Evolutionary conservation across 208 protist genomes (phyloP).

Genomic region (Chromosphaera perkinsii): DNA sequence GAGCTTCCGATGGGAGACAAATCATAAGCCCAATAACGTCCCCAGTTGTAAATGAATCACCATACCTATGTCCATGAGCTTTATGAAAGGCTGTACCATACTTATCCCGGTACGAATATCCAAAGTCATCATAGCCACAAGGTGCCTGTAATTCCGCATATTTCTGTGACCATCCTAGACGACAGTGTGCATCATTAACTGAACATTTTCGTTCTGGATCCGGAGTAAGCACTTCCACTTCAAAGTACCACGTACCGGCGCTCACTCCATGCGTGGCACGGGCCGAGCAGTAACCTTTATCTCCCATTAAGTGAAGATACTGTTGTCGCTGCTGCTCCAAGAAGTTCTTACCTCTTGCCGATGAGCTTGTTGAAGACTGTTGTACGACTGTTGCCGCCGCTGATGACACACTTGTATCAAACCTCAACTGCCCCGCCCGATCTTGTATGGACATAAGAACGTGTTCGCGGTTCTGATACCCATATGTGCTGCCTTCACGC

Average conservation of each 20-base stretch:
- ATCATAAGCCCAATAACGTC: conserved; percentile 24
- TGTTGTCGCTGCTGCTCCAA: too few species aligned
- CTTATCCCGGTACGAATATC: conserved; percentile 30
- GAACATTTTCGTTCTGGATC: too few species aligned
- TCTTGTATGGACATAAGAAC: too few species aligned
- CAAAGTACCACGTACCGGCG: conserved; percentile 14
- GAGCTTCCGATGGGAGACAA: too few species aligned
- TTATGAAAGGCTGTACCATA: conserved; percentile 17
- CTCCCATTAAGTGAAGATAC: not conserved
- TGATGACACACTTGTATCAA: too few species aligned
- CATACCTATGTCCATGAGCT: conserved; percentile 14
- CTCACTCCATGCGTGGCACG: not conserved
- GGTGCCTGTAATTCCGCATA: not conserved
- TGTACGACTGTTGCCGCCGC: too few species aligned
- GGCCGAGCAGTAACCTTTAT: conserved; percentile 22
- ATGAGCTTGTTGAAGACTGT: too few species aligned
- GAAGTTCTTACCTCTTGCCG: too few species aligned
- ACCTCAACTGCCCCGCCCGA: too few species aligned
- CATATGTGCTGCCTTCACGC: too few species aligned
- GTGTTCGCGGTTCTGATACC: too few species aligned
- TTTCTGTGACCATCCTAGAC: conserved; percentile 25
- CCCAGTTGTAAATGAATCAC: conserved; percentile 9
- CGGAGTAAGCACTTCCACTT: not conserved
- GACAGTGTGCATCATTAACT: conserved; percentile 8
- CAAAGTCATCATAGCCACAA: conserved; percentile 16